A percentile compares a stretch with the other conserved stretches of the same genome.
Conservation (phyloP, 2,329 filamentous ascomycete genomes). For the Exophiala sp. region DNA sequence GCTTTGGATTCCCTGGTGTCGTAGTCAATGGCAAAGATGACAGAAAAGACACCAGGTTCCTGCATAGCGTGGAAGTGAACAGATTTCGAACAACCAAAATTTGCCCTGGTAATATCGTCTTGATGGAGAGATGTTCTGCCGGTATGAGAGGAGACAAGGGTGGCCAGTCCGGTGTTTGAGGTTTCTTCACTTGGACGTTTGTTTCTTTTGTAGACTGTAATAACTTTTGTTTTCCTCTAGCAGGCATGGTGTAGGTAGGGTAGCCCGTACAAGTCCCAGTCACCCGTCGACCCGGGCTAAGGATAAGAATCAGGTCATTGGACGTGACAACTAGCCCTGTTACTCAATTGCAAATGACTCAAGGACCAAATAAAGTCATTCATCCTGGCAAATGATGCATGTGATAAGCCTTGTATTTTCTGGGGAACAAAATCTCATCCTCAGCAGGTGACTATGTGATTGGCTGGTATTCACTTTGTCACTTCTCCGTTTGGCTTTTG, state of each 20-base stretch:
- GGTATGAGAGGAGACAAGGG: slow-evolving; percentile 66
- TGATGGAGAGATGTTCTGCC: slow-evolving; percentile 59
- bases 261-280: background rate
- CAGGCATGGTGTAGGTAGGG: slow-evolving; percentile 9
- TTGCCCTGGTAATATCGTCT: slow-evolving; percentile 59
- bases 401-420: background rate
- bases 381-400: background rate
- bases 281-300: background rate
- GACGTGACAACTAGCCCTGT: background rate
- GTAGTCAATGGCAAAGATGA: slow-evolving; percentile 67
- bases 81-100: slow-evolving; percentile 71
- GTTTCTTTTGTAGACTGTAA: background rate
- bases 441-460: slow-evolving; percentile 3
- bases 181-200: slow-evolving; percentile 8
- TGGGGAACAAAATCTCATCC: slow-evolving; percentile 2
- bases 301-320: background rate
- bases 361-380: background rate
- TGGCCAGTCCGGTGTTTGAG: slow-evolving; percentile 62
- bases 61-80: slow-evolving; percentile 71
- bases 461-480: background rate
- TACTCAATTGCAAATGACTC: background rate
- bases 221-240: slow-evolving; percentile 16
- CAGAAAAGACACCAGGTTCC: slow-evolving; percentile 71
- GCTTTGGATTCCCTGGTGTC: slow-evolving; percentile 73
- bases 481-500: too few relatives aligned